These are phyloP conservation scores for Tuber borchii DNA, from an alignment of 495 filamentous ascomycete species.

Conservation along the genomic window DNA sequence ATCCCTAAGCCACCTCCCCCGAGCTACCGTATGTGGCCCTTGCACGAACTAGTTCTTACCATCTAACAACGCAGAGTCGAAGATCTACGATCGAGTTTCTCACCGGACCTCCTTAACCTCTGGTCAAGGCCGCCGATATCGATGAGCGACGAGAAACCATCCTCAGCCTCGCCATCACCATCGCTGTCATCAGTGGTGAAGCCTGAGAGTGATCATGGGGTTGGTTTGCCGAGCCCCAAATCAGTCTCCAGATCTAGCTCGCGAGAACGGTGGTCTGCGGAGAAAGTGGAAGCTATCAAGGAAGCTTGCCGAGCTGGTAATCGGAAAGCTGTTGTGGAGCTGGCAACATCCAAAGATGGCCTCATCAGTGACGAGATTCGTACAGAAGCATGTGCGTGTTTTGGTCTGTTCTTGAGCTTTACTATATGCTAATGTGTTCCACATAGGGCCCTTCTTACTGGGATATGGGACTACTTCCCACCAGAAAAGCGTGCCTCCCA, in stretches of 20 bases:
- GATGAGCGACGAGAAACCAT: neutral
- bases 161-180: neutral
- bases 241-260: neutral
- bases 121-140: neutral
- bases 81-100: neutral
- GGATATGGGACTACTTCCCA: conserved; percentile 28
- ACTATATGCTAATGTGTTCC: conserved; percentile 20
- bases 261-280: conserved; percentile 1
- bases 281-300: conserved; percentile 52
- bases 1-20: neutral
- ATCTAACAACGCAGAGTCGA: neutral
- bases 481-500: conserved; percentile 16
- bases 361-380: conserved; percentile 75
- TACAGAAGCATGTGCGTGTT: conserved; percentile 70
- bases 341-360: conserved; percentile 68
- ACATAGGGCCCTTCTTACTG: conserved; percentile 37
- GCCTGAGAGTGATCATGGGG: neutral
- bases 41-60: neutral
- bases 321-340: conserved; percentile 54
- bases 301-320: conserved; percentile 62
- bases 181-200: neutral
- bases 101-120: neutral
- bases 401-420: conserved; percentile 10
- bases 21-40: neutral
- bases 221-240: neutral